phyloP scores from a whole-genome alignment of 257 asterid genomes.

The Solanum neorickii region DNA sequence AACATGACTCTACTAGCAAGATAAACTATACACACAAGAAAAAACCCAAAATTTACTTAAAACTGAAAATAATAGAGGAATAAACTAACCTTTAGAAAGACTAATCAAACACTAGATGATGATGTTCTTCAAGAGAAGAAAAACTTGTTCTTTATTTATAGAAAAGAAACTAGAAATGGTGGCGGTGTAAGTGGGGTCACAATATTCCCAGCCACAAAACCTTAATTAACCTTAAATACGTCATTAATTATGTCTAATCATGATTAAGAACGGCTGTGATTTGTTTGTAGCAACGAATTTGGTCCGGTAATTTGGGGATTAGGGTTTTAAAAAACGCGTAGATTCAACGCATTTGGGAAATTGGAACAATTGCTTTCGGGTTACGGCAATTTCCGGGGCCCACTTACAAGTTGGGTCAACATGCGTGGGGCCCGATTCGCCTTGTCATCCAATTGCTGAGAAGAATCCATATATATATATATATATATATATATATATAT shows the following conservation, averaged over 20 bases:
- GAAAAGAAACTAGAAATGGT: neutral
- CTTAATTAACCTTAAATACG: neutral
- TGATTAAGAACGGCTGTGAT: conserved; percentile 5
- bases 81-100: neutral
- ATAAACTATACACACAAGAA: neutral
- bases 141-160: conserved; percentile 12
- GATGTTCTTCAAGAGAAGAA: neutral
- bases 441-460: neutral
- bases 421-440: neutral
- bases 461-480: neutral
- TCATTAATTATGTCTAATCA: neutral
- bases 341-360: conserved; percentile 20
- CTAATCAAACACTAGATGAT: neutral
- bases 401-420: neutral
- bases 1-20: neutral
- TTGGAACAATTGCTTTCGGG: neutral
- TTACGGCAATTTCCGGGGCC: neutral
- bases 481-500: neutral
- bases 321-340: conserved; percentile 15
- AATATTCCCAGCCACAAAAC: conserved; percentile 7
- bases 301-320: neutral
- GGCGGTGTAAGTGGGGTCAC: conserved; percentile 3
- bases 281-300: neutral
- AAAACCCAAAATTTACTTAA: neutral
- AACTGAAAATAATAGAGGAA: neutral